Percentiles rank a stretch among this genome's conserved stretches.
Conservation (phyloP, 164 flowering plant species). For the Dillenia suffruticosa region DNA sequence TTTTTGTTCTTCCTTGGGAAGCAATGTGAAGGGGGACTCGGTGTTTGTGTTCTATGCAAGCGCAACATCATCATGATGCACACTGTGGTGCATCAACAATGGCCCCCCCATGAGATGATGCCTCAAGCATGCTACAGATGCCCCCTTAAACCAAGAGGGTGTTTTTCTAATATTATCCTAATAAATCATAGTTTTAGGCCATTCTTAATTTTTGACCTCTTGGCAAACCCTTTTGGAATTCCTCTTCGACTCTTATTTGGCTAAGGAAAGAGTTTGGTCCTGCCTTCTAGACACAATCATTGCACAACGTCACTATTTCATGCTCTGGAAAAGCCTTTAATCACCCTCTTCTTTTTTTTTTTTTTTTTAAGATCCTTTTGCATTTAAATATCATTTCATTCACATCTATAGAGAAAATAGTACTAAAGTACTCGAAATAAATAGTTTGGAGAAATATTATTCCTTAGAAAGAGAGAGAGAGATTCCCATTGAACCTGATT, state of each 20-base stretch:
- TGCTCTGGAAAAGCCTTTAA: conserved; percentile 17
- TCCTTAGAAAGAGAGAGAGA: not conserved
- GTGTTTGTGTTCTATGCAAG: conserved; percentile 7
- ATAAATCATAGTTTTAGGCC: too few relatives aligned
- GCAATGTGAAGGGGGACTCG: conserved; percentile 11
- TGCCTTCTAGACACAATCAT: conserved; percentile 44
- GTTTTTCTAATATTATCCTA: conserved; percentile 7
- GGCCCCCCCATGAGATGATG: conserved; percentile 10
- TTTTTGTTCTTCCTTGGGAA: conserved; percentile 9
- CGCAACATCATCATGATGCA: conserved; percentile 24
- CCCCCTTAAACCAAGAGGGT: not conserved
- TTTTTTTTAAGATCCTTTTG: conserved; percentile 14
- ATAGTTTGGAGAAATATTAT: not conserved
- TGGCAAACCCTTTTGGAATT: conserved; percentile 19
- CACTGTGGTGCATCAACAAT: conserved; percentile 4
- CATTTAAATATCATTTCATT: not conserved
- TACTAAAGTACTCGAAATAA: too few relatives aligned
- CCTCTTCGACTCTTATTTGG: not conserved
- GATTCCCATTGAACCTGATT: not conserved
- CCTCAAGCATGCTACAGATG: conserved; percentile 17
- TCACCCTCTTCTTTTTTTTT: conserved; percentile 9
- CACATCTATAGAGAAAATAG: too few relatives aligned
- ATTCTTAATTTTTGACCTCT: conserved; percentile 1
- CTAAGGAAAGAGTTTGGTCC: conserved; percentile 25
- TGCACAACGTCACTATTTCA: conserved; percentile 26